These are phyloP conservation scores for Chaetomiaceae sp. DNA, from an alignment of 2,329 filamentous ascomycete genomes.

Conservation along the genomic window DNA sequence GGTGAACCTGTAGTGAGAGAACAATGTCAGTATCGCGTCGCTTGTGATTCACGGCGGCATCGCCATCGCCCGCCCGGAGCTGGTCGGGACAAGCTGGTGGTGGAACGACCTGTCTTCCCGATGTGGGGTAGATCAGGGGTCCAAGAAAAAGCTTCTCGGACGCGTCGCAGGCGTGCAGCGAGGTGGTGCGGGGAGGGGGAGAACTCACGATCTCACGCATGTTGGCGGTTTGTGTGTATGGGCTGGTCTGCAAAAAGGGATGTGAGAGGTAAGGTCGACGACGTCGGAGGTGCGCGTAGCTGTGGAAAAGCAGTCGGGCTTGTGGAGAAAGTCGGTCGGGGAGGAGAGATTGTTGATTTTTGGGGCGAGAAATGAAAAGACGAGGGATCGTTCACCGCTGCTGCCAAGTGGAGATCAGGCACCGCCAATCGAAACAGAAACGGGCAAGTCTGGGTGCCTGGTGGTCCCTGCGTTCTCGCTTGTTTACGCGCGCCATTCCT, in stretches of 20 bases:
- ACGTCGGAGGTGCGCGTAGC: slow-evolving; percentile 13
- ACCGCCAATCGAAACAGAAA: slow-evolving; percentile 24
- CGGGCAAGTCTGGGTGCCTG: slow-evolving; percentile 18
- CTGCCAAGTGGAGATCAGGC: slow-evolving; percentile 27
- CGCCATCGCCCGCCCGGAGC: not conserved
- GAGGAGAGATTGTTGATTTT: slow-evolving; percentile 31
- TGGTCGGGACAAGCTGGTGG: slow-evolving; percentile 7
- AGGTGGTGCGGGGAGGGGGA: slow-evolving; percentile 26
- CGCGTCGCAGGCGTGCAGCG: slow-evolving; percentile 23
- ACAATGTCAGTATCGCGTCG: slow-evolving; percentile 50
- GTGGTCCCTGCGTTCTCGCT: slow-evolving; percentile 26
- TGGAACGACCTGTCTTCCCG: slow-evolving; percentile 3
- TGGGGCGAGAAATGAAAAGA: slow-evolving; percentile 27
- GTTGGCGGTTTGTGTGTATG: slow-evolving; percentile 40
- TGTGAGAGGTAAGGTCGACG: slow-evolving; percentile 16
- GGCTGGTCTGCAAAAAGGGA: slow-evolving; percentile 22
- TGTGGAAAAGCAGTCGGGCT: slow-evolving; percentile 21
- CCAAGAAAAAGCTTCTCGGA: slow-evolving; percentile 17
- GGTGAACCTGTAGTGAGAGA: slow-evolving; percentile 74
- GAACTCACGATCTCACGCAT: slow-evolving; percentile 71
- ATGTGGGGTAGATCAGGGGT: slow-evolving; percentile 31
- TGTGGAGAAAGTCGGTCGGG: slow-evolving; percentile 23
- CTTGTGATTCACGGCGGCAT: not conserved
- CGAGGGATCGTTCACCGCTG: slow-evolving; percentile 27
- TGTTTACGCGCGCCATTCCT: slow-evolving; percentile 22